Evolutionary conservation across 306 rosid species (phyloP), one percentile per base, ranked within the genome.

Genomic region (Cucurbita moschata): DNA sequence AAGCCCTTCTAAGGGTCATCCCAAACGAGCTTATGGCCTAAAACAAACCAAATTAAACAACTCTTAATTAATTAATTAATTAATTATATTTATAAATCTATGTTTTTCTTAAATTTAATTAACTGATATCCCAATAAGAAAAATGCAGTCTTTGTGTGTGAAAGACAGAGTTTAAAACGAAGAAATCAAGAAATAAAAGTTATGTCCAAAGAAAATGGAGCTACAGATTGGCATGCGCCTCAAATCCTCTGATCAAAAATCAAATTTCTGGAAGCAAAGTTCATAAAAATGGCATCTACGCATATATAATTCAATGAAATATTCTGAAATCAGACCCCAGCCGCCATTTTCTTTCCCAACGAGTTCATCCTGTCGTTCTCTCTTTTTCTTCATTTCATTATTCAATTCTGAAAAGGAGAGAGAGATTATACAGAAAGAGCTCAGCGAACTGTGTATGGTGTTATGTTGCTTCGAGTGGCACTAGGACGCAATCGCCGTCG

Each of bases 381-480:
- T 30, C 35, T 2, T 30, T 30, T 30, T 84, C 44, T 30, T 78
- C 43, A 3, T 21, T 44, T 77, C 80, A 18, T 13, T 50, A 55
- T 51, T 38, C 57, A 51, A 19, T 50, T 16, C 43, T 19, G 12
- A 38, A 5, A 47, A 4, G 35, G 37, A 47, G 4, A 49, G 13
- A 55, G 6, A 55, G 21, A 16, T 26, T 26, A 26, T 0, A 18
- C 42, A 21, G 0, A 50, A 2, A 52, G 8, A 43, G 13, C 55
- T 65, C 26, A 67, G 76, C 39, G 19, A 80, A 62, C 21, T 71
- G 35, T 64, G 79, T 56, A 84, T 87, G 89, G 81, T 83, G 83
- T 89, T 85, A 82, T 77, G 91, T 79, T 75, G 83, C 70, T 76
- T 60, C 80, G 73, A 79, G 79, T 90, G 92, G 83, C 86, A 82